These are phyloP conservation scores for Scedosporium dehoogii DNA, from an alignment of 2,329 filamentous ascomycete species.

Conservation along the genomic window DNA sequence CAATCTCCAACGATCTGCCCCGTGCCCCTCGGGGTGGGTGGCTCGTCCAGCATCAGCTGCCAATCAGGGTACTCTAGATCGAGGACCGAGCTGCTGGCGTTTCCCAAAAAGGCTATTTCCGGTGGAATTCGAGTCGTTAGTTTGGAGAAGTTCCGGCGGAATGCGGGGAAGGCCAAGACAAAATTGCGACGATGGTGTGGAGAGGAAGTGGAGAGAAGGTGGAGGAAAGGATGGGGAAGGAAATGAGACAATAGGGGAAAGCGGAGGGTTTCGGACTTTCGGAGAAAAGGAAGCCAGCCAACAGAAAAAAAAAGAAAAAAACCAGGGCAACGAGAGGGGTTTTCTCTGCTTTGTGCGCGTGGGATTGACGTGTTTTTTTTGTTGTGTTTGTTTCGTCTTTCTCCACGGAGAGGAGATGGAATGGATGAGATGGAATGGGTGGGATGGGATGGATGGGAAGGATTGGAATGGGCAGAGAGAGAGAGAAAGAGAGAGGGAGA, in stretches of 20 bases:
- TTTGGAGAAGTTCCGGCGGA: background rate
- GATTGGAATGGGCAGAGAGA: background rate
- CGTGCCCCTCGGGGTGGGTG: background rate
- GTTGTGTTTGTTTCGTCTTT: no score
- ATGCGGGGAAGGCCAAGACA: background rate
- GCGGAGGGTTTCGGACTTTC: background rate
- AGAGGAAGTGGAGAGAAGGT: background rate
- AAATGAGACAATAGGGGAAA: background rate
- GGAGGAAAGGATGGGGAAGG: background rate
- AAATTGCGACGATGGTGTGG: background rate
- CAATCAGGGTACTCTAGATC: background rate
- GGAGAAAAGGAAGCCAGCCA: background rate
- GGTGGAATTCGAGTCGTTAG: background rate
- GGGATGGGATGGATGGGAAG: background rate
- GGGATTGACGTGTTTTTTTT: no score
- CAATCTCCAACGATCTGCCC: background rate
- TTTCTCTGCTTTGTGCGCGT: no score
- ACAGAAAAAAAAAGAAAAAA: background rate
- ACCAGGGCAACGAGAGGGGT: no score
- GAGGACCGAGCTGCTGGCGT: background rate
- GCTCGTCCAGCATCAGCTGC: background rate
- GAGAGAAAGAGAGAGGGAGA: background rate
- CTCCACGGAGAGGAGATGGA: no score
- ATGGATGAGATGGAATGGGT: background rate
- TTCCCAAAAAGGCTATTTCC: constrained; percentile 2